Evolutionary conservation across 2,329 filamentous ascomycete species (phyloP).

Genomic region (Alternaria dauci): DNA sequence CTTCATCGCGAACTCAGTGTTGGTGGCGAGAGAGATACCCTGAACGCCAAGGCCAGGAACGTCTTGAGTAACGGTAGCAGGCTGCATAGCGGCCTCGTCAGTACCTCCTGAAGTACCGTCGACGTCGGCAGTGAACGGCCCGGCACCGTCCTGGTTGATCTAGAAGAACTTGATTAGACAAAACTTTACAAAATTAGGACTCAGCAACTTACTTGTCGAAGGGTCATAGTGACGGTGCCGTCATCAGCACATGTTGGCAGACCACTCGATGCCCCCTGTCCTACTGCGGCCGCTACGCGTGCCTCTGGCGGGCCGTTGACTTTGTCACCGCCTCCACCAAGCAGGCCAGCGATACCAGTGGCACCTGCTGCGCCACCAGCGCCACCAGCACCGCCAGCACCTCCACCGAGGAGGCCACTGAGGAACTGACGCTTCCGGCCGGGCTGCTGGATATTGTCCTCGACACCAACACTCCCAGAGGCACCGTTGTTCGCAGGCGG

Average conservation of each 20-base stretch:
- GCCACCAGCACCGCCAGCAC: conserved; percentile 31
- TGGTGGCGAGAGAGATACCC: conserved; percentile 66
- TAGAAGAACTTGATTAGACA: conserved; percentile 13
- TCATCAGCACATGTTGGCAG: conserved; percentile 69
- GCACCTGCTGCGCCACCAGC: conserved; percentile 34
- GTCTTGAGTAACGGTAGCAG: conserved; percentile 66
- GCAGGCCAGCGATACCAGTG: conserved; percentile 41
- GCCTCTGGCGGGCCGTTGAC: conserved; percentile 59
- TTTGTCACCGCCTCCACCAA: conserved; percentile 58
- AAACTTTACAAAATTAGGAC: not conserved
- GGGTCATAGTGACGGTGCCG: conserved; percentile 69
- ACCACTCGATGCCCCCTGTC: conserved; percentile 62
- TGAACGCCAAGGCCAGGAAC: conserved; percentile 66
- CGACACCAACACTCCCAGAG: conserved; percentile 41
- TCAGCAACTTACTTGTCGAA: conserved; percentile 60
- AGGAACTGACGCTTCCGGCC: conserved; percentile 44
- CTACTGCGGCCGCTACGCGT: conserved; percentile 63
- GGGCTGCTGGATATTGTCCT: conserved; percentile 40
- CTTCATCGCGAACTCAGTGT: conserved; percentile 69
- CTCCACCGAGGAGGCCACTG: conserved; percentile 46
- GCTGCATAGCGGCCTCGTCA: conserved; percentile 67
- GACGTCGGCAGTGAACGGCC: conserved; percentile 67
- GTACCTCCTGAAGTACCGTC: conserved; percentile 72
- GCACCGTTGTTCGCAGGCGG: conserved; percentile 45
- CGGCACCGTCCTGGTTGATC: conserved; percentile 75